Percentiles rank a stretch among this genome's conserved stretches.
Conservation (phyloP, 2,329 filamentous ascomycete genomes). For the Raffaelea deltoideospora region DNA sequence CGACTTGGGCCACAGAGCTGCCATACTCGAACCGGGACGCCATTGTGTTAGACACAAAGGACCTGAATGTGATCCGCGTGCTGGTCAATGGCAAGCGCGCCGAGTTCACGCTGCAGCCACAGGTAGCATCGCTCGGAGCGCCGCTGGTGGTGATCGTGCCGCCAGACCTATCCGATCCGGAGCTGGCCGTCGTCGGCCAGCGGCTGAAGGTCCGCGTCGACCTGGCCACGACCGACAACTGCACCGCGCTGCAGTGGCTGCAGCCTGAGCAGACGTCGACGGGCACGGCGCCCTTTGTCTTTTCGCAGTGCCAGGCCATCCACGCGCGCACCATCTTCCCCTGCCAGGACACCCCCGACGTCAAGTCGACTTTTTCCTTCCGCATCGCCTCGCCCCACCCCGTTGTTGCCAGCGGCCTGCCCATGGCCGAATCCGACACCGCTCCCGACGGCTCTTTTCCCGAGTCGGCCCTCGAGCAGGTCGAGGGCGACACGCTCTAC, state of each 20-base stretch:
- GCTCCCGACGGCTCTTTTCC: no score
- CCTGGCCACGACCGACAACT: conserved; percentile 70
- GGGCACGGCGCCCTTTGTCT: conserved; percentile 94
- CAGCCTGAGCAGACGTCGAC: conserved; percentile 87
- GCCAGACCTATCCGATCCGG: conserved; percentile 34
- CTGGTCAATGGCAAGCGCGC: conserved; percentile 48
- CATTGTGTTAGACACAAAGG: conserved; percentile 79
- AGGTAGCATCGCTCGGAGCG: conserved; percentile 58
- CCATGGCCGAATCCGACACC: conserved; percentile 15
- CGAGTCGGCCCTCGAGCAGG: conserved; percentile 23
- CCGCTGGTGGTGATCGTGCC: conserved; percentile 53
- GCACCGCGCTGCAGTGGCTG: conserved; percentile 91
- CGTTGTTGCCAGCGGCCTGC: conserved; percentile 80
- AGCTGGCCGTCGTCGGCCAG: conserved; percentile 35
- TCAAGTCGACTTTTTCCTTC: conserved; percentile 91
- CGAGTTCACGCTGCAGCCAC: conserved; percentile 55
- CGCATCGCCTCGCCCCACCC: conserved; percentile 73
- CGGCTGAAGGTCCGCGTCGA: conserved; percentile 45
- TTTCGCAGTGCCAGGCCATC: conserved; percentile 95
- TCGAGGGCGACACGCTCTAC: conserved; percentile 52
- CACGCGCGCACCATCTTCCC: conserved; percentile 89
- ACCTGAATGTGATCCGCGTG: conserved; percentile 58
- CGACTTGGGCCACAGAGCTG: conserved; percentile 50
- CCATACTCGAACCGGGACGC: conserved; percentile 34
- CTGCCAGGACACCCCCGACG: conserved; percentile 92